Conservation (phyloP, 108 stramenopile genomes). For the Hondaea fermentalgiana region DNA sequence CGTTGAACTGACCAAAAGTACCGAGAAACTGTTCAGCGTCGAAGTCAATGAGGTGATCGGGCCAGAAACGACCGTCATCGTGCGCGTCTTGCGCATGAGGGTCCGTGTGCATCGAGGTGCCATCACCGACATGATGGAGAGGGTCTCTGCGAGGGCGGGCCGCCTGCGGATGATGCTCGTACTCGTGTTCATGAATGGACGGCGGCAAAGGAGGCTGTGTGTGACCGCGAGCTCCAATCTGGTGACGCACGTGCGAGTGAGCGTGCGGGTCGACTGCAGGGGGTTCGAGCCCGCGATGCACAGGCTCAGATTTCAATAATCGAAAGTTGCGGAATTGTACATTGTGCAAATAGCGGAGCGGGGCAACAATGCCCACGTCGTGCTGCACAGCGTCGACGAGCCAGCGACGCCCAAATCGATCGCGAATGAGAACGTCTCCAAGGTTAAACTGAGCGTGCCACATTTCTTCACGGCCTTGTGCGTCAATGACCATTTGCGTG, state of each 20-base stretch:
- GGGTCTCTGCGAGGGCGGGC: not conserved
- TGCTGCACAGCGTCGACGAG: not conserved
- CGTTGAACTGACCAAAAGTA: not conserved
- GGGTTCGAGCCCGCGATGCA: not conserved
- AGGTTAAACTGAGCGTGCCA: not conserved
- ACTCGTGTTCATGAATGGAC: not conserved
- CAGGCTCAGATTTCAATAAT: not conserved
- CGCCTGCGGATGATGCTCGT: not conserved
- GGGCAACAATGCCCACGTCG: not conserved
- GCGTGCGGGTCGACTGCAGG: not conserved
- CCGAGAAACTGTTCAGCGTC: not conserved
- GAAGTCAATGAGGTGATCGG: not conserved
- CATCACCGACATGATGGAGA: not conserved
- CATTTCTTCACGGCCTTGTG: not conserved
- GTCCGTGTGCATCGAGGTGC: not conserved
- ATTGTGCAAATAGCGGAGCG: not conserved
- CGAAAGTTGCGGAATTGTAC: not conserved
- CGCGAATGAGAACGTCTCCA: not conserved
- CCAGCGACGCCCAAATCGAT: not conserved
- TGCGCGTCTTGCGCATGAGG: not conserved
- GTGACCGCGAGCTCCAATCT: not conserved
- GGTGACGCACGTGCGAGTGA: not conserved
- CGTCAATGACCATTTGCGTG: not conserved
- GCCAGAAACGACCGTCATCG: not conserved
- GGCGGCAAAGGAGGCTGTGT: too few species aligned